Conservation (phyloP, 805 yeast species). For the Naumovozyma dairenensis region DNA sequence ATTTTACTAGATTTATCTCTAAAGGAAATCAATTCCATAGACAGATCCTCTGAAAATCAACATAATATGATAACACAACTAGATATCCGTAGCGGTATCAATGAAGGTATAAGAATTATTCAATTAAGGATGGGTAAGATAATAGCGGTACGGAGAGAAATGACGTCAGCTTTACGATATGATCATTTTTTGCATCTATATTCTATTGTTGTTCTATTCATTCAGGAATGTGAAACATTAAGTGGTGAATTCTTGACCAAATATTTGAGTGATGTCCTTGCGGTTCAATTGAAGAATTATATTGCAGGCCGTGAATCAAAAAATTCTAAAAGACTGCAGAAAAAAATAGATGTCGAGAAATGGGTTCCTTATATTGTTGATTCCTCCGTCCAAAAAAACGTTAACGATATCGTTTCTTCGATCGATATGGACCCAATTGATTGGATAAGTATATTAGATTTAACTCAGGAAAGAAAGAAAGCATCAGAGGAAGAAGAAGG, state of each 20-base stretch:
- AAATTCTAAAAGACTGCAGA: conserved; percentile 37
- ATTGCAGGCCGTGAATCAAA: conserved; percentile 45
- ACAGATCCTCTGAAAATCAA: conserved; percentile 21
- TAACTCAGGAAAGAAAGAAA: conserved; percentile 7
- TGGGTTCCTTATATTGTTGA: conserved; percentile 73
- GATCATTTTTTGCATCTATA: conserved; percentile 60
- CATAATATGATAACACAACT: conserved; percentile 41
- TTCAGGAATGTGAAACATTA: conserved; percentile 74
- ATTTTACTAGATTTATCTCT: conserved; percentile 62
- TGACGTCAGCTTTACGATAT: conserved; percentile 46
- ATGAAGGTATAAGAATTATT: conserved; percentile 56
- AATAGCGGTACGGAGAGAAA: conserved; percentile 65
- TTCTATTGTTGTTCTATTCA: conserved; percentile 55
- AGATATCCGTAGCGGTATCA: conserved; percentile 58
- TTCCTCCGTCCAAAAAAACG: conserved; percentile 36
- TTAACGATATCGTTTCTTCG: conserved; percentile 43
- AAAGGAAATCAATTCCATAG: conserved; percentile 29
- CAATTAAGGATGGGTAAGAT: conserved; percentile 73
- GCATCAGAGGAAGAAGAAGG: conserved; percentile 6
- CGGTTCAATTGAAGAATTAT: conserved; percentile 56
- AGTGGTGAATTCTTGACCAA: conserved; percentile 54
- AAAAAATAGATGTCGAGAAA: conserved; percentile 51
- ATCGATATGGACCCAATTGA: conserved; percentile 36
- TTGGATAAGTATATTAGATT: conserved; percentile 38
- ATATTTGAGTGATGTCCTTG: conserved; percentile 57